Percentiles rank a stretch among this genome's conserved stretches.
phyloP scores from a whole-genome alignment of 345 rosid species.

The Syzygium aromaticum region DNA sequence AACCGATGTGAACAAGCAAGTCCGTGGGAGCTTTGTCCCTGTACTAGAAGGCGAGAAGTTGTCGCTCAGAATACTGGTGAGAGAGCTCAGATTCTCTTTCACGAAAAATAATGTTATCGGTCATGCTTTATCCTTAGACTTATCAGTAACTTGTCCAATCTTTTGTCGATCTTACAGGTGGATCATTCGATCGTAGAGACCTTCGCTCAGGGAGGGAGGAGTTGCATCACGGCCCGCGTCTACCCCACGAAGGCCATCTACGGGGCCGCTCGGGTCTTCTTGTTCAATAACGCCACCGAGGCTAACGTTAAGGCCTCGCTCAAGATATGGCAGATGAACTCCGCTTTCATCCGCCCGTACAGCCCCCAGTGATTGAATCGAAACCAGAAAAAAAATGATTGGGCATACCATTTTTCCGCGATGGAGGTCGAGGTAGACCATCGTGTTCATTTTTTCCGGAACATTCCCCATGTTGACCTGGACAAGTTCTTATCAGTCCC shows the following conservation, averaged over 20 bases:
- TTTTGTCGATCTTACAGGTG: constrained; percentile 25
- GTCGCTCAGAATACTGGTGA: constrained; percentile 70
- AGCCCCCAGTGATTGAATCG: neutral
- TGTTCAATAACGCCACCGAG: constrained; percentile 80
- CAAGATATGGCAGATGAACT: constrained; percentile 71
- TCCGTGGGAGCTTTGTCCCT: constrained; percentile 62
- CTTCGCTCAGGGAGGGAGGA: constrained; percentile 82
- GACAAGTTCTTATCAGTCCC: neutral
- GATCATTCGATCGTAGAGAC: constrained; percentile 95
- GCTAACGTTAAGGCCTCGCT: constrained; percentile 60
- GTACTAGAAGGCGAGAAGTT: constrained; percentile 63
- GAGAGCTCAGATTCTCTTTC: neutral
- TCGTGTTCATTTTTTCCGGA: neutral
- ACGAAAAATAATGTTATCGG: neutral
- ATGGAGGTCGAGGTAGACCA: neutral
- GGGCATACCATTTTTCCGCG: neutral
- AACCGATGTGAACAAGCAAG: constrained; percentile 30
- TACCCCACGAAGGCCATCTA: constrained; percentile 89
- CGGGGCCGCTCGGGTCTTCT: constrained; percentile 61
- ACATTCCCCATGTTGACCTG: neutral
- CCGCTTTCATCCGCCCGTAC: constrained; percentile 67
- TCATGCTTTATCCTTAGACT: neutral
- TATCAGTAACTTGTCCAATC: neutral
- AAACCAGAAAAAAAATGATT: neutral
- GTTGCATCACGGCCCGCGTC: constrained; percentile 65